Base-by-base conservation (phyloP, 345 rosid genomes). In the Euclidium syriacum region DNA sequence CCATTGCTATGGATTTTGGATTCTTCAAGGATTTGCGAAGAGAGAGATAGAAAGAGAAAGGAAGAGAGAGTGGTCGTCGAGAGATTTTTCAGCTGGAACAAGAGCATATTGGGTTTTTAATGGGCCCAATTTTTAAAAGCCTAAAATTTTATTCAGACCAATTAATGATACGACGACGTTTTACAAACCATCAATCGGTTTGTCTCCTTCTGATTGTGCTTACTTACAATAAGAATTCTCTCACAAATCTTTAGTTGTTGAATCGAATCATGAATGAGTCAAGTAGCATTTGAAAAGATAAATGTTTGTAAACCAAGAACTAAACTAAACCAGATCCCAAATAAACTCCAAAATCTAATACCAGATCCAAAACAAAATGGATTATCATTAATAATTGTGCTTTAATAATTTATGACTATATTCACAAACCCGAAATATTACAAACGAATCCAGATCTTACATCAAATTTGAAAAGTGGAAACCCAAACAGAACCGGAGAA, bases 1-100 rank as follows among this genome's bases (percentile, higher is more conserved):
- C 89, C 94, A 86, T 83, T 70, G 63, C 62, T 22, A 40, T 50
- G 12, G 70, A 56, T 33, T 52, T 30, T 41, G 26, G 60, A 40
- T 40, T 48, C 36, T 22, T 40, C 30, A 59, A 27, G 52, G 52
- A 36, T 42, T 22, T 46, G 59, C 30, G 50, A 44, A 61, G 33
- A 43, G 67, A 24, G 20, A 35, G 20, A 51, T 40, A 18, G 33
- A 5, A 23, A n/a, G n/a, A n/a, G n/a, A n/a, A n/a, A n/a, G n/a
- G n/a, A 18, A 62, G 43, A 44, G 62, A 60, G 46, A 49, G 43
- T 9, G 50, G 52, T 41, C 24, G 67, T 32, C 29, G 58, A 52
- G 39, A 17, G 70, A 50, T 15, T n/a, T n/a, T n/a, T 56, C 54
- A 40, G 36, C n/a, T 38, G 39, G n/a, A 47, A 60, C 42, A 18